Base-by-base conservation (phyloP, 2,329 filamentous ascomycete species). In the Talaromyces sp. region DNA sequence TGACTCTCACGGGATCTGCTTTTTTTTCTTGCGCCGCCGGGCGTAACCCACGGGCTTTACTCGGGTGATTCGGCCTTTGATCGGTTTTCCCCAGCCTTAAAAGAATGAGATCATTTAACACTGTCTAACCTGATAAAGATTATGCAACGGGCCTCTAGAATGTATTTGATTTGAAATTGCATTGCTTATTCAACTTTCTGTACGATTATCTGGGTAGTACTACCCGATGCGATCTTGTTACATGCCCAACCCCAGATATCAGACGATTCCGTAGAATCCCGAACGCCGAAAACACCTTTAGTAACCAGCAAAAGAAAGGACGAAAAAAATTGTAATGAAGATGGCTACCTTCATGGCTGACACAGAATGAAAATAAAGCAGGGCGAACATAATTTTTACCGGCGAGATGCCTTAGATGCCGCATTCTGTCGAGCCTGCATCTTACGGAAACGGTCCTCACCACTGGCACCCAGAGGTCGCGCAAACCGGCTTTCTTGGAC, bases 371-470 rank as follows among this genome's bases (percentile, higher is more conserved):
- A 36, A 22, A 41, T 11, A 52, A 49, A 52, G 43, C 47, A 37
- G 47, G 14, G 29, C n/a, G 22, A 3, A 27, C 44, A 37, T 43
- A 19, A 20, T 33, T 36, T 45, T 50, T 65, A 76, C 51, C 69
- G 70, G 49, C 71, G 72, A 43, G 72, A 70, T 35, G 69, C 72
- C 57, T 75, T 77, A 40, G 63, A 52, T 29, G 71, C 71, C 39
- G 72, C 75, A 57, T 71, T 70, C 61, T 78, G 75, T 59, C 77
- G 73, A 48, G 77, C 76, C 64, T 76, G 77, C 75, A 79, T 78
- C 56, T 70, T 73, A 52, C 75, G 72, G 66, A 79, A 79, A 41
- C 73, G 72, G 63, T 77, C 77, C 63, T 79, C 77, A 56, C 76
- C 75, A 52, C 75, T 77, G 43, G 75, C 69, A 45, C 76, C 77